These are phyloP conservation scores for Avena eriantha DNA, from an alignment of 176 grass and related monocot genomes.

Conservation along the genomic window DNA sequence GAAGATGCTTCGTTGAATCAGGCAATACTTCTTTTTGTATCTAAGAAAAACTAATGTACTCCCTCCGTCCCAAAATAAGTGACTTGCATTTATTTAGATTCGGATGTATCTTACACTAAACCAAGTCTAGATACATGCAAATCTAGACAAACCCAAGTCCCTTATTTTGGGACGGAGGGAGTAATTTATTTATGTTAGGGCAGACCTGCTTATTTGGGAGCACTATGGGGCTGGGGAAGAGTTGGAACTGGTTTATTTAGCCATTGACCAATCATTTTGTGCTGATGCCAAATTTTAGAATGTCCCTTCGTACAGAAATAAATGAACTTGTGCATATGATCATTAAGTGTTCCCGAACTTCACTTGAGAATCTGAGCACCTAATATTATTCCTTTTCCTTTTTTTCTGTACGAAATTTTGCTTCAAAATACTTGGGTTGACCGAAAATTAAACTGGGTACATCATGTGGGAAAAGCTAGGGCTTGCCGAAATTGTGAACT, in stretches of 20 bases:
- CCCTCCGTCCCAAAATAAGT: too few relatives aligned
- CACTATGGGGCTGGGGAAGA: not conserved
- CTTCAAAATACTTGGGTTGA: not conserved
- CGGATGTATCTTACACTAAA: too few relatives aligned
- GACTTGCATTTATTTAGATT: too few relatives aligned
- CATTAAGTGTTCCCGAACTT: constrained; percentile 4
- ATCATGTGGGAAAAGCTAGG: not conserved
- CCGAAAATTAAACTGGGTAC: not conserved
- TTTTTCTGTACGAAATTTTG: constrained; percentile 4
- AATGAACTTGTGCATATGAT: not conserved
- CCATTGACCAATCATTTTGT: not conserved
- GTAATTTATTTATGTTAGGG: constrained; percentile 17
- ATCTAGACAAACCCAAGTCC: too few relatives aligned
- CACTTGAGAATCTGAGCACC: not conserved
- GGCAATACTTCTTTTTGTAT: constrained; percentile 8
- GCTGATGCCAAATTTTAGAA: constrained; percentile 1
- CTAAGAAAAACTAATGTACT: not conserved
- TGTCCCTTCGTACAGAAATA: constrained; percentile 7
- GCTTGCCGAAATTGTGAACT: not conserved
- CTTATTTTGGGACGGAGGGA: too few relatives aligned
- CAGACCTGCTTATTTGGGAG: not conserved
- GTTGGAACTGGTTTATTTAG: constrained; percentile 1
- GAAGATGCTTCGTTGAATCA: constrained; percentile 5
- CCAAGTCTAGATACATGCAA: too few relatives aligned
- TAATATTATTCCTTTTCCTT: not conserved